Evolutionary conservation across 805 yeast species (phyloP), one percentile per base, ranked within the genome.

Genomic region (Myxozyma udenii): DNA sequence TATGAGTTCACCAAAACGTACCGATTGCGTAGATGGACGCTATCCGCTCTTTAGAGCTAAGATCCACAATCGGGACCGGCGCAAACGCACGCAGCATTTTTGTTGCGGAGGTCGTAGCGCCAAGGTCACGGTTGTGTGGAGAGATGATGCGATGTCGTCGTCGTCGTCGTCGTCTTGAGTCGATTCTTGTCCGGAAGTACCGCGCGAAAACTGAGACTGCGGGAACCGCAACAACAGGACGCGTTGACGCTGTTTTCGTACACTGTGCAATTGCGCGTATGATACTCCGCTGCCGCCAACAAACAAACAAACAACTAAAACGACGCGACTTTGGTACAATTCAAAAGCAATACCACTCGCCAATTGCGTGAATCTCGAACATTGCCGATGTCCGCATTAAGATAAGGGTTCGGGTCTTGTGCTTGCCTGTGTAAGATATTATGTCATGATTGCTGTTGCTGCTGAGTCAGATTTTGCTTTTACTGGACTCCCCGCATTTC

Each of bases 21-120:
- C 57, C 44, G 19, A 41, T 14, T 3, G 51, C 51, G 37, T 45
- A 49, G 6, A 53, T 41, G 4, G 57, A 40, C 21, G 41, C 33
- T 19, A 53, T 53, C 21, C 57, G 51, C 49, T 53, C 57, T 26
- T 53, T 53, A 28, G 54, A 45, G 46, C 51, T 26, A 16, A 53
- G 49, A 42, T 53, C 57, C 41, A 53, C 57, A 12, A 53, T 46
- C 21, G 57, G 57, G 24, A 49, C 51, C 36, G 53, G 54, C 14
- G 51, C 40, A 26, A 53, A 39, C 35, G 54, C 57, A 14, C 46
- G 50, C 45, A 53, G 25, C 57, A 53, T 53, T 18, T n/a, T n/a
- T n/a, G n/a, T n/a, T n/a, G n/a, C n/a, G n/a, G n/a, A n/a, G n/a
- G n/a, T n/a, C n/a, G n/a, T n/a, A n/a, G n/a, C n/a, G 40, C 18